phyloP scores from a whole-genome alignment of 306 rosid genomes.

The Castanea sativa region DNA sequence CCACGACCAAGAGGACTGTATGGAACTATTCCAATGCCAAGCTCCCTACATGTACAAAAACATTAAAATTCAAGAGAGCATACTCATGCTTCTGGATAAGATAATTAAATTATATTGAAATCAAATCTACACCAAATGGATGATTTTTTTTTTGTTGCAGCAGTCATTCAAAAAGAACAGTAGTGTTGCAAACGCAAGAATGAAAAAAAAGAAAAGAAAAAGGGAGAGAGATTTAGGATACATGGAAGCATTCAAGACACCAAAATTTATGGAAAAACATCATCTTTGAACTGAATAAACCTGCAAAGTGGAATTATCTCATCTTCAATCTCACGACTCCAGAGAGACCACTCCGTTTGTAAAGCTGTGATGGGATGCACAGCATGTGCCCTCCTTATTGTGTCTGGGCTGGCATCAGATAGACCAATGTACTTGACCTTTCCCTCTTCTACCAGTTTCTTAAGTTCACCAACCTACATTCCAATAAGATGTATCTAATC shows the following conservation, averaged over 20 bases:
- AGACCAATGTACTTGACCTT: conserved; percentile 65
- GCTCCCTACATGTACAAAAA: conserved; percentile 48
- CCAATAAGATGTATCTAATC: neutral
- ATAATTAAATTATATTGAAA: too few species aligned
- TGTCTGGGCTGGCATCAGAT: conserved; percentile 76
- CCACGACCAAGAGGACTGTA: conserved; percentile 86
- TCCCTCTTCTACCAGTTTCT: conserved; percentile 80
- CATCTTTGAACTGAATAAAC: conserved; percentile 25
- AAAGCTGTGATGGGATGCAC: conserved; percentile 78
- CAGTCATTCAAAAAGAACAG: too few species aligned
- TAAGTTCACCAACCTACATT: conserved; percentile 63
- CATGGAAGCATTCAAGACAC: neutral
- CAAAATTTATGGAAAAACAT: neutral
- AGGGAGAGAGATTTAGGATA: too few species aligned
- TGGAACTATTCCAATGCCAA: conserved; percentile 78
- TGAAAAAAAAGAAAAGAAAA: too few species aligned
- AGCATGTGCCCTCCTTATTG: conserved; percentile 80
- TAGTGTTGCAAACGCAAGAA: too few species aligned
- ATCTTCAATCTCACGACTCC: conserved; percentile 76
- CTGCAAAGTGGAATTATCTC: conserved; percentile 72
- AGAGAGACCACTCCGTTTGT: conserved; percentile 80
- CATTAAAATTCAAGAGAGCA: neutral
- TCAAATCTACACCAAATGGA: too few species aligned
- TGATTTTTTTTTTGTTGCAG: too few species aligned
- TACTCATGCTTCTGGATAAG: neutral